These are phyloP conservation scores for Wallacemonas collosoma DNA, from an alignment of 208 protist species.

Conservation along the genomic window DNA sequence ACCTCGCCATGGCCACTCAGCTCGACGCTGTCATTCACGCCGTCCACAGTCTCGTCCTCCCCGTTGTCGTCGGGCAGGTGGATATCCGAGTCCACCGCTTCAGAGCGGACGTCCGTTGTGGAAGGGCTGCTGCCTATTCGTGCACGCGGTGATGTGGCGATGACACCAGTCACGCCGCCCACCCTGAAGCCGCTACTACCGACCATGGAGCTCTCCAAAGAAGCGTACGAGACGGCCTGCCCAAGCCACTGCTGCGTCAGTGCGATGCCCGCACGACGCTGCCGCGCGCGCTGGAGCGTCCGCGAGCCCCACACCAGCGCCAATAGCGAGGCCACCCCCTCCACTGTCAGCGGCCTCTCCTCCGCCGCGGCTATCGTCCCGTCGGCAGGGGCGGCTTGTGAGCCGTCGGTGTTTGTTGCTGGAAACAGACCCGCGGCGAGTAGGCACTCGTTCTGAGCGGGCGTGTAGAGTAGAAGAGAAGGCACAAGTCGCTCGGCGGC, in stretches of 20 bases:
- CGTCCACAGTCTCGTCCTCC: neutral
- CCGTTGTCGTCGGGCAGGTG: slow-evolving; percentile 1
- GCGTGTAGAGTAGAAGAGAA: slow-evolving; percentile 4
- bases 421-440: neutral
- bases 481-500: slow-evolving; percentile 2
- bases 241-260: neutral
- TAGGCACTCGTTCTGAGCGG: neutral
- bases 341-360: neutral
- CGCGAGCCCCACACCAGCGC: slow-evolving; percentile 12
- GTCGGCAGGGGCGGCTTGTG: neutral
- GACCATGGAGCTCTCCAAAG: neutral
- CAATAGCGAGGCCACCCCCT: neutral
- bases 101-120: neutral
- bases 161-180: neutral
- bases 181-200: neutral
- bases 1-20: neutral
- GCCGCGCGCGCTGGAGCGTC: slow-evolving; percentile 6
- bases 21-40: neutral
- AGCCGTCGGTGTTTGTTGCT: neutral
- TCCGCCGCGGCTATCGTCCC: neutral
- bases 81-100: slow-evolving; percentile 4
- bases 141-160: neutral
- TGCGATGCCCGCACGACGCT: neutral
- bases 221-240: neutral
- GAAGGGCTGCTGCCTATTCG: neutral